Percentiles rank a stretch among this genome's conserved stretches.
These are phyloP conservation scores for Coemansia sp. DNA, from an alignment of 192 early-diverging fungal species.

Conservation along the genomic window DNA sequence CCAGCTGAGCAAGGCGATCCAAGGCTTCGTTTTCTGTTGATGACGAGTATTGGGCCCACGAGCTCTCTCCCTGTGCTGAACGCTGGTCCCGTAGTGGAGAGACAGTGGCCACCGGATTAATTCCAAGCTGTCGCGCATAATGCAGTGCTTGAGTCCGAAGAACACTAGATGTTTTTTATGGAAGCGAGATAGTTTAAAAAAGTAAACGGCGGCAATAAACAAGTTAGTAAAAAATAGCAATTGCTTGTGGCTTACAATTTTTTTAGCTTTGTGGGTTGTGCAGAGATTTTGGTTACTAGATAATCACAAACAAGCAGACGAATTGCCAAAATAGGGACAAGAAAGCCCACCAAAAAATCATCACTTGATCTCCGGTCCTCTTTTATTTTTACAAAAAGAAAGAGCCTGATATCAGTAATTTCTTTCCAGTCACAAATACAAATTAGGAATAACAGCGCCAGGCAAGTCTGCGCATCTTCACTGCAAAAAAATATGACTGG, in stretches of 20 bases:
- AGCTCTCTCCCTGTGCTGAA: slow-evolving; percentile 9
- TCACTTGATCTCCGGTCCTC: background rate
- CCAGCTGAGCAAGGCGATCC: slow-evolving; percentile 35
- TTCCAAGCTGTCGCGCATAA: slow-evolving; percentile 17
- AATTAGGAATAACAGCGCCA: background rate
- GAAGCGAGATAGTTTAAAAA: background rate
- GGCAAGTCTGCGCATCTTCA: background rate
- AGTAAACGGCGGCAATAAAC: background rate
- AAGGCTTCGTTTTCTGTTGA: slow-evolving; percentile 22
- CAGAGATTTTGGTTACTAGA: background rate
- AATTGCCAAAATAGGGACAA: background rate
- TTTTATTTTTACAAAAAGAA: background rate
- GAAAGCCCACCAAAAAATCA: background rate
- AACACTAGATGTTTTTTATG: slow-evolving; percentile 23
- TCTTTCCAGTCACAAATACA: background rate
- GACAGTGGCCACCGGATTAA: background rate
- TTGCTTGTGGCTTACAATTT: background rate
- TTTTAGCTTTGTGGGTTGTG: too few relatives aligned
- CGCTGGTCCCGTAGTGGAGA: slow-evolving; percentile 16
- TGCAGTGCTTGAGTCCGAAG: slow-evolving; percentile 37
- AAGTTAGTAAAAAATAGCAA: background rate
- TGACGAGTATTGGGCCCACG: slow-evolving; percentile 14
- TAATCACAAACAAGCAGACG: background rate
- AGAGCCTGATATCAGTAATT: background rate
- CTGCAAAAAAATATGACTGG: slow-evolving; percentile 9